Evolutionary conservation across 305 asterid species (phyloP).

Genomic region (Rubia peregrina): DNA sequence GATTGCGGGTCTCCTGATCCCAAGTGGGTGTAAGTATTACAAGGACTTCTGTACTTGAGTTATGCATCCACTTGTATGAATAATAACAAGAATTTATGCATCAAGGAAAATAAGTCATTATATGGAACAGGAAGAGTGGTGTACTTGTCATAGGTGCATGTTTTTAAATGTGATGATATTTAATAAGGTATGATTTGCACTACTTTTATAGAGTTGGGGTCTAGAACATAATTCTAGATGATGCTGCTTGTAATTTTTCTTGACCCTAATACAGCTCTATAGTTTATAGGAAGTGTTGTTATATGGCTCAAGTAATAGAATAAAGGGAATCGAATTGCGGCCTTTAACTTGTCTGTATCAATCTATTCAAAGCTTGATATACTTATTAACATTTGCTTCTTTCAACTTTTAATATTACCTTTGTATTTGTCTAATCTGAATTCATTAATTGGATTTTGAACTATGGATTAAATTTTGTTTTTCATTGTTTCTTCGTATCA

Average conservation of each 20-base stretch:
- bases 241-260: neutral
- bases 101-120: neutral
- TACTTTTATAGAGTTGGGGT: neutral
- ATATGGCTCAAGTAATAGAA: neutral
- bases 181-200: neutral
- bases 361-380: neutral
- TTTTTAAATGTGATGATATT: neutral
- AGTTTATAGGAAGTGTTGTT: neutral
- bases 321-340: neutral
- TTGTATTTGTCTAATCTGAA: neutral
- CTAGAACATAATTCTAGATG: neutral
- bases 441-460: neutral
- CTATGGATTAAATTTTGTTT: neutral
- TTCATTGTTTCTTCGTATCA: neutral
- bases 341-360: neutral
- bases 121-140: neutral
- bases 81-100: neutral
- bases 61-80: neutral
- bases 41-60: neutral
- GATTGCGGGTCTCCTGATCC: slow-evolving; percentile 97
- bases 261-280: neutral
- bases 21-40: slow-evolving; percentile 85
- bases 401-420: neutral
- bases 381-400: neutral
- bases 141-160: neutral